phyloP scores from a whole-genome alignment of 2,329 filamentous ascomycete genomes.

The Dactylellina cionopaga region DNA sequence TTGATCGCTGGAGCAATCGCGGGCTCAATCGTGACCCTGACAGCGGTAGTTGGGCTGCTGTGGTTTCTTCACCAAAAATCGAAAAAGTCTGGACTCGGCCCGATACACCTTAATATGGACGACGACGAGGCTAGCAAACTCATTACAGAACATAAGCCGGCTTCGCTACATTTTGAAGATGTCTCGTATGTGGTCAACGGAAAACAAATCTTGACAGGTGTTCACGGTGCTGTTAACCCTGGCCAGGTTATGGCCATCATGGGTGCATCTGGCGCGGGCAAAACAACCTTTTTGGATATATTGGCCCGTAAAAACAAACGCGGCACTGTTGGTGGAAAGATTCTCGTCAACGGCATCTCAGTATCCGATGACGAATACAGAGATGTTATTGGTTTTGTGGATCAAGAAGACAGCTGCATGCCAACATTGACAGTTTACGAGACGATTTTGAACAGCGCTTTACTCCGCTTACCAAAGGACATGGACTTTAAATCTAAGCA shows the following conservation, averaged over 20 bases:
- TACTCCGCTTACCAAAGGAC: conserved; percentile 88
- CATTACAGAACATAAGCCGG: conserved; percentile 90
- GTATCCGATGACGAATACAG: conserved; percentile 85
- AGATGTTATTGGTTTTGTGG: conserved; percentile 93
- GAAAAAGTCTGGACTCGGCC: conserved; percentile 70
- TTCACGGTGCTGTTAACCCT: conserved; percentile 87
- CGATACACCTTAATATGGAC: conserved; percentile 84
- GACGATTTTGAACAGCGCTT: conserved; percentile 92
- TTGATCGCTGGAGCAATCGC: conserved; percentile 95
- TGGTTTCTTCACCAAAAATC: conserved; percentile 88
- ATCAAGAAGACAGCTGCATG: conserved; percentile 97
- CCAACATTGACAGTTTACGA: conserved; percentile 96
- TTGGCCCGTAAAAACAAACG: conserved; percentile 96
- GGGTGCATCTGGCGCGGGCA: conserved; percentile 96
- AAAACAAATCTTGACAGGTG: conserved; percentile 81
- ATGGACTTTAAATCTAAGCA: conserved; percentile 91
- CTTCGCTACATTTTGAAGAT: conserved; percentile 85
- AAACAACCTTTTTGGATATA: conserved; percentile 96
- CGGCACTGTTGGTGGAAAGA: conserved; percentile 78
- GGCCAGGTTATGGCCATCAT: conserved; percentile 98
- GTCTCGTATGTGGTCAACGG: conserved; percentile 88
- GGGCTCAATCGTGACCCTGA: conserved; percentile 78
- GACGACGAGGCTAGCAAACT: conserved; percentile 85
- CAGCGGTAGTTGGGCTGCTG: conserved; percentile 62
- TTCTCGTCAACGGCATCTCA: conserved; percentile 93